Conservation (phyloP, 306 rosid species). For the Prunus persica region DNA sequence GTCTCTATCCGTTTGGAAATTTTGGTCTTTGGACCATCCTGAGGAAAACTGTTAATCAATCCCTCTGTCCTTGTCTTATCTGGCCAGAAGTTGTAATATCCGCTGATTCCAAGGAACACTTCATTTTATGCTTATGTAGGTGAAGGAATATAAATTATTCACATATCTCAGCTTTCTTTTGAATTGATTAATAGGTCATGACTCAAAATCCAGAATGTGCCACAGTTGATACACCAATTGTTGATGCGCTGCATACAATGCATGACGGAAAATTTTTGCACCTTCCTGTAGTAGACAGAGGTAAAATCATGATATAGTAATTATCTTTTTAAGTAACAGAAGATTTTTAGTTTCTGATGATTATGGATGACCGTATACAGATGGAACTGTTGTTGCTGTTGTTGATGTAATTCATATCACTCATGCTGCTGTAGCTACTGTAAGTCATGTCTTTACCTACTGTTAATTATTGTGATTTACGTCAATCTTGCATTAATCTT, state of each 20-base stretch:
- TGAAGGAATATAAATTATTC: background rate
- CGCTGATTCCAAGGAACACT: background rate
- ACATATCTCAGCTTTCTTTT: slow-evolving; percentile 12
- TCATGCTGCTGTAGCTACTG: slow-evolving; percentile 94
- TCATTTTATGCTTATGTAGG: background rate
- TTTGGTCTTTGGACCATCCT: background rate
- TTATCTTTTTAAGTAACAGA: background rate
- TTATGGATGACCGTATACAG: slow-evolving; percentile 41
- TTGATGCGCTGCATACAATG: slow-evolving; percentile 91
- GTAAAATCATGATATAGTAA: slow-evolving; percentile 32
- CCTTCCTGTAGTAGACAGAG: slow-evolving; percentile 83
- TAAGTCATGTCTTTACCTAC: slow-evolving; percentile 44
- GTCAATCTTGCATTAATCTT: slow-evolving; percentile 5
- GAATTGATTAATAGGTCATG: slow-evolving; percentile 63
- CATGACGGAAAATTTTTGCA: slow-evolving; percentile 93
- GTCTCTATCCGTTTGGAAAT: slow-evolving; percentile 18
- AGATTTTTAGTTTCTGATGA: slow-evolving; percentile 30
- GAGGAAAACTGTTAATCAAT: background rate
- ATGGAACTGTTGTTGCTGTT: slow-evolving; percentile 69
- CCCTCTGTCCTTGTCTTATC: background rate
- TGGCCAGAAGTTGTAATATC: background rate
- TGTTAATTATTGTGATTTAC: background rate
- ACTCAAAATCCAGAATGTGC: slow-evolving; percentile 94
- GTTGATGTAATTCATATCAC: slow-evolving; percentile 83
- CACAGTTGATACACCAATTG: slow-evolving; percentile 78